Base-by-base conservation (phyloP, 805 yeast species). In the Metschnikowia shivogae region DNA sequence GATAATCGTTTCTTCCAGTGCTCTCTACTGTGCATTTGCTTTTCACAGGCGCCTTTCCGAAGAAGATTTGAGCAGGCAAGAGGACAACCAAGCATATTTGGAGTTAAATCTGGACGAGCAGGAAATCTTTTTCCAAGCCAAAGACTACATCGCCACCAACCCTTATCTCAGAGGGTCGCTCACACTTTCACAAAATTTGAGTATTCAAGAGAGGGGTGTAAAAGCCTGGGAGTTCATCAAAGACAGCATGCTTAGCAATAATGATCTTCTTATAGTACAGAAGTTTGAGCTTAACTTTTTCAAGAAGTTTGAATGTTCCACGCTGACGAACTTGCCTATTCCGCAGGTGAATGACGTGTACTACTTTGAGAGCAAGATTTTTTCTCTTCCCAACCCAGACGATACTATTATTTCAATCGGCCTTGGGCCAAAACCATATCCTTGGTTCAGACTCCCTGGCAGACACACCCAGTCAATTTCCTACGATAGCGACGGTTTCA, bases 361-460 rank as follows among this genome's bases (percentile, higher is more conserved):
- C 59, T 90, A 92, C 67, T 89, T 85, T 69, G 98, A 90, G 60
- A 78, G 84, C 34, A 93, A 93, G 58, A 76, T 93, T 1, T 89
- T 81, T 64, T 89, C 84, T 33, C 58, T 82, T 20, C 81, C 82
- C 7, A 72, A 78, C 43, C 81, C 85, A 2, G 74, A 71, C 3
- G 67, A 67, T 11, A 78, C 84, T 9, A 45, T 67, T 0, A 69
- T 92, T 1, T 80, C 96, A 0, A 72, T 93, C 14, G 99, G 99
- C 0, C 59, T 93, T 3, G 76, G 90, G 0, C 80, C 95, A 0
- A 79, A 81, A 50, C 99, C 99, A 6, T 93, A 93, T 58, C 99
- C 99, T 1, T 81, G 84, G 65, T 93, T 93, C 65, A 73, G 97
- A 54, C 70, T 93, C 33, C 98, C 99, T 0, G 99, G 99, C 0